These are phyloP conservation scores for Exophiala spinifera DNA, from an alignment of 2,329 filamentous ascomycete genomes.

Conservation along the genomic window DNA sequence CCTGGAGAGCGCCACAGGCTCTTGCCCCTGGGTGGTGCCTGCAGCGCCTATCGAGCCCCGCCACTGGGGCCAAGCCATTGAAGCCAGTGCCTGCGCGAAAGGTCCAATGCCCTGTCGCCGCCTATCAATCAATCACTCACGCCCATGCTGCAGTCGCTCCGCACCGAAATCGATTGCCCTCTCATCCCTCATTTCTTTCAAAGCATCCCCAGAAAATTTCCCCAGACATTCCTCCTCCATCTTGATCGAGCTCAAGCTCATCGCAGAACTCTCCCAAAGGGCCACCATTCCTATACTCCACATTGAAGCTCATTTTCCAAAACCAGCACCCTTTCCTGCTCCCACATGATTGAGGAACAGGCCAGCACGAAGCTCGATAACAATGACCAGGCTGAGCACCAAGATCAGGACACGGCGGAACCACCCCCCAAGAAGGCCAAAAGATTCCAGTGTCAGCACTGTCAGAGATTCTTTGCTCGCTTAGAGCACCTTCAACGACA, in stretches of 20 bases:
- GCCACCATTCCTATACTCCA: background rate
- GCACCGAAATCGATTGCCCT: background rate
- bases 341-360: constrained; percentile 18
- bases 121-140: no score
- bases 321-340: background rate
- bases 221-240: background rate
- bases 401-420: constrained; percentile 9
- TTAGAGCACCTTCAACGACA: constrained; percentile 42
- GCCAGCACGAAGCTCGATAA: constrained; percentile 10
- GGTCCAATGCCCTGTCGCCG: no score
- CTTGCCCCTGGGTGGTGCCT: no score
- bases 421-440: constrained; percentile 39
- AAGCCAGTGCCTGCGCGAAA: no score
- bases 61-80: no score
- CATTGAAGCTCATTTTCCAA: background rate
- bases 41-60: no score
- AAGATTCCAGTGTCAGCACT: constrained; percentile 36
- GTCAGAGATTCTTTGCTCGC: constrained; percentile 32
- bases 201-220: background rate
- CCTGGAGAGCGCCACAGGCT: no score
- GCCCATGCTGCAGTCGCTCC: background rate
- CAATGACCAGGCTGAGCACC: constrained; percentile 2
- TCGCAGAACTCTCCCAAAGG: background rate
- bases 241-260: background rate
- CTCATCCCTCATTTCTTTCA: background rate